Percentiles rank a stretch among this genome's conserved stretches.
phyloP scores from a whole-genome alignment of 1,284 basidiomycete species.

The Schizophyllum commune region DNA sequence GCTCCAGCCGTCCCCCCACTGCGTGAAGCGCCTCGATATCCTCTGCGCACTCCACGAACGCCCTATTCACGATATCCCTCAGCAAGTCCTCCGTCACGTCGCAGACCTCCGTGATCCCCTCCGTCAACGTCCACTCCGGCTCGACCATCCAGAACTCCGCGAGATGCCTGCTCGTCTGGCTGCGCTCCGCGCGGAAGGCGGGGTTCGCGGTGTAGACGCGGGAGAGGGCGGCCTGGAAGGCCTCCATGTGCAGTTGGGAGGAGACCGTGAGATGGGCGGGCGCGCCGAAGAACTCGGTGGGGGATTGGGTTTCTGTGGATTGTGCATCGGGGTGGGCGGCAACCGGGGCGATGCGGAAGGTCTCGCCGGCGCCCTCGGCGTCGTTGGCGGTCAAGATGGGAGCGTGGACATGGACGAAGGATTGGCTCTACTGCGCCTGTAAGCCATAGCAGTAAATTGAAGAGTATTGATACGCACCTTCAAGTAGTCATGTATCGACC shows the following conservation, averaged over 20 bases:
- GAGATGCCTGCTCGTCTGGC: conserved; percentile 85
- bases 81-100: conserved; percentile 64
- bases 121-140: conserved; percentile 73
- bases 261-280: conserved; percentile 92
- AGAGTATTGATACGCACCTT: conserved; percentile 39
- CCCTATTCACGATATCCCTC: conserved; percentile 31
- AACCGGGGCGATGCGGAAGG: conserved; percentile 61
- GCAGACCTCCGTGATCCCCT: conserved; percentile 44
- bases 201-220: conserved; percentile 90
- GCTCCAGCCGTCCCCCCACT: conserved; percentile 20
- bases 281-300: conserved; percentile 57
- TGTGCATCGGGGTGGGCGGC: not conserved
- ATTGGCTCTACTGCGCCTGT: conserved; percentile 44
- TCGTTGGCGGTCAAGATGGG: conserved; percentile 89
- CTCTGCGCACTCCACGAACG: conserved; percentile 12
- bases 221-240: conserved; percentile 68
- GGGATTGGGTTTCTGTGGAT: conserved; percentile 19
- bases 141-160: conserved; percentile 99
- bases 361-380: conserved; percentile 96
- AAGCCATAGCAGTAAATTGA: not conserved
- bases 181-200: conserved; percentile 89
- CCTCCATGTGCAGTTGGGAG: conserved; percentile 93
- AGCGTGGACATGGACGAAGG: conserved; percentile 76
- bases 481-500: conserved; percentile 55
- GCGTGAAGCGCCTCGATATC: conserved; percentile 30